A percentile compares a stretch with the other conserved stretches of the same genome.
Evolutionary conservation across 495 filamentous ascomycete genomes (phyloP).

Genomic region (Tuber microsphaerosporum): DNA sequence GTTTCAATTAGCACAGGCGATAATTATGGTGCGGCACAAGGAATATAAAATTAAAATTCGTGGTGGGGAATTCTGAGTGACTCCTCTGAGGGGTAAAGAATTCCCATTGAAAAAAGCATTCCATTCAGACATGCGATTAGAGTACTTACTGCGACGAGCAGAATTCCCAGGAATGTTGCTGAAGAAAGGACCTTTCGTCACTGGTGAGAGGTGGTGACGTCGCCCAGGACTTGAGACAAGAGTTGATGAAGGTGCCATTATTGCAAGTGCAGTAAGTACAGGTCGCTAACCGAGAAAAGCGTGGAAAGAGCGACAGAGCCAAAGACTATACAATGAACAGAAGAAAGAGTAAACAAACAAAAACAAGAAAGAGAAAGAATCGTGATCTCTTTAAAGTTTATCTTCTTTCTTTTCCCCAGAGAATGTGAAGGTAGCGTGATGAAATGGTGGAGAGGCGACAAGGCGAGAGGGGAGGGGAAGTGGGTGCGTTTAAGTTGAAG

Average conservation of each 20-base stretch:
- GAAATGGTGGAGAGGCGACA: background rate
- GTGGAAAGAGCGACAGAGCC: slow-evolving; percentile 4
- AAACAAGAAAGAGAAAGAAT: background rate
- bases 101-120: background rate
- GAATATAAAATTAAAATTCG: slow-evolving; percentile 12
- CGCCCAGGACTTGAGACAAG: slow-evolving; percentile 22
- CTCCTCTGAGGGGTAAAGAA: slow-evolving; percentile 9
- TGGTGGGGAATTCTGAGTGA: slow-evolving; percentile 18
- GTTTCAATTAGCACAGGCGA: slow-evolving; percentile 21
- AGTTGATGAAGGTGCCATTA: slow-evolving; percentile 30
- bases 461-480: background rate
- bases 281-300: background rate
- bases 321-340: slow-evolving; percentile 8
- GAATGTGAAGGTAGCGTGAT: background rate
- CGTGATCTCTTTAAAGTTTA: slow-evolving; percentile 13
- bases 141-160: slow-evolving; percentile 25
- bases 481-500: background rate
- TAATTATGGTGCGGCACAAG: slow-evolving; percentile 16
- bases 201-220: slow-evolving; percentile 17
- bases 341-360: background rate
- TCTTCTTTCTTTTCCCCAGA: background rate
- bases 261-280: slow-evolving; percentile 6
- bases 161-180: slow-evolving; percentile 16
- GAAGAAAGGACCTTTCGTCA: slow-evolving; percentile 24
- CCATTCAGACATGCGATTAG: background rate